These are phyloP conservation scores for Leonotis leonurus DNA, from an alignment of 257 asterid genomes.

Conservation along the genomic window DNA sequence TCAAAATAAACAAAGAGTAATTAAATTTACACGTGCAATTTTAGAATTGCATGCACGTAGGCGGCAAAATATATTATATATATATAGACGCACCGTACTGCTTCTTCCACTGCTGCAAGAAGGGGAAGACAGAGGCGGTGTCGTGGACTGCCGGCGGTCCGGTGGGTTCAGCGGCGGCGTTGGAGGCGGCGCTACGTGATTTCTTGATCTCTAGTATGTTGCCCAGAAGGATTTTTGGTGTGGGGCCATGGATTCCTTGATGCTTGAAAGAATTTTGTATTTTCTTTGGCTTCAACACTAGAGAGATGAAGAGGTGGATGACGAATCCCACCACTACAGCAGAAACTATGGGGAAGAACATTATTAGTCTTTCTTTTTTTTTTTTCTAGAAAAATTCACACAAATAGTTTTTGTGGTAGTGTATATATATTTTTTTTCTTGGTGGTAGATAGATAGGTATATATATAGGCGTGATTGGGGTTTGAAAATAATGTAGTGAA, in stretches of 20 bases:
- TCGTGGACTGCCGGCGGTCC: constrained; percentile 29
- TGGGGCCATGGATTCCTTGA: constrained; percentile 57
- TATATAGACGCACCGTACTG: constrained; percentile 42
- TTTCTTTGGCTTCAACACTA: constrained; percentile 28
- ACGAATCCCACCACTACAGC: constrained; percentile 13
- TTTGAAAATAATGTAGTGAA: too few relatives aligned
- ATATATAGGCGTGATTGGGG: too few relatives aligned
- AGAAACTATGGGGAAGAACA: not conserved
- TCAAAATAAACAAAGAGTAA: too few relatives aligned
- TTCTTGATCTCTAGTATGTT: constrained; percentile 48
- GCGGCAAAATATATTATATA: too few relatives aligned
- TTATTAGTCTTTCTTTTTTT: too few relatives aligned
- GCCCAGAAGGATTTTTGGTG: constrained; percentile 36
- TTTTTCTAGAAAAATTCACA: not conserved
- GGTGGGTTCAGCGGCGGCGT: not conserved
- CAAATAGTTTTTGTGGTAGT: too few relatives aligned
- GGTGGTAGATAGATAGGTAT: too few relatives aligned
- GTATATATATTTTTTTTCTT: too few relatives aligned
- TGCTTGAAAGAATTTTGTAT: constrained; percentile 22
- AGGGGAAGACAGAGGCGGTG: constrained; percentile 32
- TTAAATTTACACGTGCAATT: too few relatives aligned
- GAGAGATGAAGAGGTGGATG: constrained; percentile 15
- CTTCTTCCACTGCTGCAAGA: constrained; percentile 39
- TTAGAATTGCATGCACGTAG: not conserved
- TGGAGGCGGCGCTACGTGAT: constrained; percentile 20